Evolutionary conservation across 2,329 filamentous ascomycete species (phyloP).

Genomic region (Pestalotiopsis sp.): DNA sequence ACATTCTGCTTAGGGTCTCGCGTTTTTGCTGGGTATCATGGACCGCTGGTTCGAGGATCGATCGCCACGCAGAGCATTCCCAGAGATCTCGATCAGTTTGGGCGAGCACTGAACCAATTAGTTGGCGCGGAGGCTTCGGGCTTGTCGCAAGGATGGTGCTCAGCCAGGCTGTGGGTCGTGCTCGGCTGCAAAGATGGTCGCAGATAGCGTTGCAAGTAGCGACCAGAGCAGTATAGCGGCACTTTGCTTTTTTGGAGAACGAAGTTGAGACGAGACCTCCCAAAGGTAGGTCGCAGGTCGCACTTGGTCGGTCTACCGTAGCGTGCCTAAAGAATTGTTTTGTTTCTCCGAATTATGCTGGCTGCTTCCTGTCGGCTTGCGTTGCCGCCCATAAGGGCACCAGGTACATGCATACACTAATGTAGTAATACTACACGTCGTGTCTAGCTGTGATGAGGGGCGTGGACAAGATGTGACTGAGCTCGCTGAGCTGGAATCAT

Average conservation of each 20-base stretch:
- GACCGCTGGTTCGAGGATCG: neutral
- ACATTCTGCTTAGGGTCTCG: neutral
- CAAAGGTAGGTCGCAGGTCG: neutral
- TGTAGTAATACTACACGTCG: too few relatives aligned
- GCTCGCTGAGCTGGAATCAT: too few relatives aligned
- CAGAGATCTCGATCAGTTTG: conserved; percentile 7
- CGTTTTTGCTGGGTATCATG: neutral
- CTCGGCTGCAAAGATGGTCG: neutral
- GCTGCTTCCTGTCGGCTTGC: neutral
- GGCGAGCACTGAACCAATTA: neutral
- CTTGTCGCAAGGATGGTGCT: conserved; percentile 1
- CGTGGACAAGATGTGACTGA: too few relatives aligned
- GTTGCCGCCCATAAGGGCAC: neutral
- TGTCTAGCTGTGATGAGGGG: too few relatives aligned
- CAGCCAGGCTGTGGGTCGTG: neutral
- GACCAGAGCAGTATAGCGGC: neutral
- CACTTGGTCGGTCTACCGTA: neutral
- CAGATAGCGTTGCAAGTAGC: neutral
- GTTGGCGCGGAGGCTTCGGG: neutral
- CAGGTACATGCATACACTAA: neutral
- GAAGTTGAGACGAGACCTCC: neutral
- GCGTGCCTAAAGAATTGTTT: neutral
- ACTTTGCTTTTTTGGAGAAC: neutral
- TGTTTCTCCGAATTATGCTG: neutral
- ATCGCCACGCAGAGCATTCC: conserved; percentile 1